Evolutionary conservation across 441 rosid genomes (phyloP).

Genomic region (Croton laevigatus): DNA sequence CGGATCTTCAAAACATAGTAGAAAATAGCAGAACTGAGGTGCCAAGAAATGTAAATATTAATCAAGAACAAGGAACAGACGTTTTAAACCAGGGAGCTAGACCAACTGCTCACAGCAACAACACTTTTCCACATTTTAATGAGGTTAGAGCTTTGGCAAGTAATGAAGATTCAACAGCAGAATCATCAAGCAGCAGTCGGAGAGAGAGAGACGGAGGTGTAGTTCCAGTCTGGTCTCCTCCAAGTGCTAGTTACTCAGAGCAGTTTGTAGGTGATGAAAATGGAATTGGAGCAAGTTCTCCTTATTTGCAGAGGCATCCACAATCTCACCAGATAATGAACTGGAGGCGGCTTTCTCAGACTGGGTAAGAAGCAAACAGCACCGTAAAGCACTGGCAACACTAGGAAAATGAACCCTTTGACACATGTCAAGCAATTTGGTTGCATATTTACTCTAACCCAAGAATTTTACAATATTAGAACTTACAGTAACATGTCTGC

Average conservation of each 20-base stretch:
- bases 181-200: conserved; percentile 71
- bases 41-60: conserved; percentile 51
- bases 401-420: neutral
- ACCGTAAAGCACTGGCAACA: conserved; percentile 19
- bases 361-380: conserved; percentile 59
- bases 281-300: conserved; percentile 70
- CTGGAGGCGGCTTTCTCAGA: conserved; percentile 87
- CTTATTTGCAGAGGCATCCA: conserved; percentile 70
- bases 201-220: conserved; percentile 90
- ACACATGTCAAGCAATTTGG: neutral
- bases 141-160: conserved; percentile 37
- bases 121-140: conserved; percentile 40
- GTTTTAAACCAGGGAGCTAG: conserved; percentile 31
- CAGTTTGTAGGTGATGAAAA: conserved; percentile 73
- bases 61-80: conserved; percentile 55
- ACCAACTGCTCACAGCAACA: conserved; percentile 34
- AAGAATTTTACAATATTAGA: neutral
- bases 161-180: conserved; percentile 84
- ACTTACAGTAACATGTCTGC: neutral
- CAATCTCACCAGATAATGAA: conserved; percentile 75
- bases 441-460: neutral
- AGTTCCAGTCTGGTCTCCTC: conserved; percentile 92
- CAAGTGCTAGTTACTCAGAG: conserved; percentile 65
- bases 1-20: conserved; percentile 41
- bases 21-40: conserved; percentile 82